These are phyloP conservation scores for Arthroderma uncinatum DNA, from an alignment of 2,329 filamentous ascomycete species.

Conservation along the genomic window DNA sequence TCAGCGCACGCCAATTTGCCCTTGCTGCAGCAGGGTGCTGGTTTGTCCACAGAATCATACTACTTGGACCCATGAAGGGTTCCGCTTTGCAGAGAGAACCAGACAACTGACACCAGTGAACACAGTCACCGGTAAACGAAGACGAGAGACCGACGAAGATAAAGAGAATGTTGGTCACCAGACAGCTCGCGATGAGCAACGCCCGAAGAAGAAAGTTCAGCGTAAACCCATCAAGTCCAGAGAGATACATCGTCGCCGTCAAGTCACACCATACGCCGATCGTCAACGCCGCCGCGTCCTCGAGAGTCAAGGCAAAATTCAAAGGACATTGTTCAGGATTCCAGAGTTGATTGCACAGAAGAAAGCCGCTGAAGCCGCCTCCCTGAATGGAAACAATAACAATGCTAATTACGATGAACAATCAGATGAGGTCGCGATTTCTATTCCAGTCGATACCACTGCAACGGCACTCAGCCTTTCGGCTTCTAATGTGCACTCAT, in stretches of 20 bases:
- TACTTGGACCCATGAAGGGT: constrained; percentile 1
- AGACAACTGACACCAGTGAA: constrained; percentile 10
- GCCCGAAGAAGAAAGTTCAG: not conserved
- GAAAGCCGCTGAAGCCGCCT: constrained; percentile 17
- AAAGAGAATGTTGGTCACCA: not conserved
- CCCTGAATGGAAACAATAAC: not conserved
- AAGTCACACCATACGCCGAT: constrained; percentile 21
- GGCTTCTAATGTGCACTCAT: not conserved
- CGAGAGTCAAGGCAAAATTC: constrained; percentile 24
- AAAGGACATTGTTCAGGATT: constrained; percentile 26
- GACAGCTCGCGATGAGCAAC: not conserved
- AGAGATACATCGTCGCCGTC: constrained; percentile 10
- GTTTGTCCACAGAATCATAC: constrained; percentile 12
- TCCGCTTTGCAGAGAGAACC: constrained; percentile 3
- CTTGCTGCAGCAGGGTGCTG: constrained; percentile 10
- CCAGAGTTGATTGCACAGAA: constrained; percentile 25
- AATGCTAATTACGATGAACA: constrained; percentile 1
- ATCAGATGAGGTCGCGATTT: not conserved
- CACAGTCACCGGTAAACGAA: constrained; percentile 7
- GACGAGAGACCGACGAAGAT: not conserved
- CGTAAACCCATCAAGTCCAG: constrained; percentile 5
- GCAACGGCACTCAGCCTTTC: not conserved
- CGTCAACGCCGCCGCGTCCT: constrained; percentile 22
- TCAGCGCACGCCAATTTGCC: constrained; percentile 7
- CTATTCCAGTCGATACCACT: not conserved